A percentile compares a stretch with the other conserved stretches of the same genome.
Evolutionary conservation across 2,329 filamentous ascomycete genomes (phyloP).

Genomic region (Lachnellula subtilissima): DNA sequence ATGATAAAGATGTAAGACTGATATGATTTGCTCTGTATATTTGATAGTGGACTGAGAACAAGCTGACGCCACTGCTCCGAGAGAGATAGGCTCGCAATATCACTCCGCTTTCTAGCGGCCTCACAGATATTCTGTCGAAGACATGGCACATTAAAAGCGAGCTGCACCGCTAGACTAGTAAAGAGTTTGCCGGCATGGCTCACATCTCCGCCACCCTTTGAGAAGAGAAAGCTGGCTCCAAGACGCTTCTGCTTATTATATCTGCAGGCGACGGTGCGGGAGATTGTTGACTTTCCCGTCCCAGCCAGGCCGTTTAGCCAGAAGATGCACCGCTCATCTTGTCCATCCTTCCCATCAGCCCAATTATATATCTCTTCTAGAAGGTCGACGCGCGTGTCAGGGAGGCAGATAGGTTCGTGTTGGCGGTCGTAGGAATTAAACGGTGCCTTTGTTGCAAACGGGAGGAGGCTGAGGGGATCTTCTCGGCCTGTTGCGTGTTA

Average conservation of each 20-base stretch:
- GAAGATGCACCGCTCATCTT: conserved; percentile 16
- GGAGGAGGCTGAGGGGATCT: background rate
- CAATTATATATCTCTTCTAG: conserved; percentile 22
- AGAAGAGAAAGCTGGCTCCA: conserved; percentile 29
- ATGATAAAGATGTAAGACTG: too few relatives aligned
- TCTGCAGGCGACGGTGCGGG: conserved; percentile 17
- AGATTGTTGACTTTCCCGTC: conserved; percentile 10
- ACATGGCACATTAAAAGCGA: conserved; percentile 1
- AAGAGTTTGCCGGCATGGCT: conserved; percentile 13
- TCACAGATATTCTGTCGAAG: conserved; percentile 4
- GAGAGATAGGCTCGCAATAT: conserved; percentile 25
- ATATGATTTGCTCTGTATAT: too few relatives aligned
- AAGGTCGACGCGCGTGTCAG: conserved; percentile 23
- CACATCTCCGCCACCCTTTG: conserved; percentile 25
- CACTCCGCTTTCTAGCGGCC: conserved; percentile 1
- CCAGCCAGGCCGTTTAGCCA: conserved; percentile 35
- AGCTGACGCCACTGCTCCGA: conserved; percentile 41
- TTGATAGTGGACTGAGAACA: conserved; percentile 37
- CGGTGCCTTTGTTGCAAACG: conserved; percentile 9
- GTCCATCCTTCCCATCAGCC: conserved; percentile 10
- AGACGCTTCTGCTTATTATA: conserved; percentile 12
- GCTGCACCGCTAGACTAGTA: conserved; percentile 10
- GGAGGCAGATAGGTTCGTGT: conserved; percentile 24
- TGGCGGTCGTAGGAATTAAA: conserved; percentile 21
- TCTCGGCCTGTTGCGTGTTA: too few relatives aligned